These are phyloP conservation scores for Iris pallida DNA, from an alignment of 116 monocot species.

Conservation along the genomic window DNA sequence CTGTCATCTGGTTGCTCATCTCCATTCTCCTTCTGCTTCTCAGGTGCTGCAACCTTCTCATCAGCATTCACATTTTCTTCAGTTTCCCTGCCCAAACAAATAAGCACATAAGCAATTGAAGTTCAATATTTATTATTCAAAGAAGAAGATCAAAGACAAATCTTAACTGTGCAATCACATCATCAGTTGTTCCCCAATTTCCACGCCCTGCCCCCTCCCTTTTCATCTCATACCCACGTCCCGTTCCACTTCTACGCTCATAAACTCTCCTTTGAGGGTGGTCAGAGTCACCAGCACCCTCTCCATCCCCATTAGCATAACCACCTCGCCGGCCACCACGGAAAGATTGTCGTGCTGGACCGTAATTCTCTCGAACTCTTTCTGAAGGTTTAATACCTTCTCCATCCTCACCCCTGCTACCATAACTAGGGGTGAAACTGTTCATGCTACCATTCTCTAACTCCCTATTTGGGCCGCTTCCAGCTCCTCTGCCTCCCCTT, in stretches of 20 bases:
- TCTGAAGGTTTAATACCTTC: slow-evolving; percentile 24
- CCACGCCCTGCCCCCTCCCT: slow-evolving; percentile 86
- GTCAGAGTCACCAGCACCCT: slow-evolving; percentile 15
- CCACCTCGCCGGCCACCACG: slow-evolving; percentile 65
- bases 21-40: slow-evolving; percentile 34
- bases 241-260: slow-evolving; percentile 92
- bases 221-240: slow-evolving; percentile 77
- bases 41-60: slow-evolving; percentile 22
- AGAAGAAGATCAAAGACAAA: background rate
- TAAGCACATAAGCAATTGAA: slow-evolving; percentile 2
- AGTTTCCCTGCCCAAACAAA: slow-evolving; percentile 26
- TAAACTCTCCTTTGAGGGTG: slow-evolving; percentile 20
- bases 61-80: slow-evolving; percentile 31
- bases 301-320: slow-evolving; percentile 37
- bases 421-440: slow-evolving; percentile 31
- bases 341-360: slow-evolving; percentile 37
- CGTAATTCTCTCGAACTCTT: slow-evolving; percentile 36
- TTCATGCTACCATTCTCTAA: slow-evolving; percentile 36
- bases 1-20: slow-evolving; percentile 16
- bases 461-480: slow-evolving; percentile 28
- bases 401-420: slow-evolving; percentile 21
- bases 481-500: slow-evolving; percentile 46
- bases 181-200: slow-evolving; percentile 93
- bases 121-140: background rate
- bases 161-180: slow-evolving; percentile 55